A percentile compares a stretch with the other conserved stretches of the same genome.
Conservation (phyloP, 164 flowering plant genomes). For the Cinnamomum chago region DNA sequence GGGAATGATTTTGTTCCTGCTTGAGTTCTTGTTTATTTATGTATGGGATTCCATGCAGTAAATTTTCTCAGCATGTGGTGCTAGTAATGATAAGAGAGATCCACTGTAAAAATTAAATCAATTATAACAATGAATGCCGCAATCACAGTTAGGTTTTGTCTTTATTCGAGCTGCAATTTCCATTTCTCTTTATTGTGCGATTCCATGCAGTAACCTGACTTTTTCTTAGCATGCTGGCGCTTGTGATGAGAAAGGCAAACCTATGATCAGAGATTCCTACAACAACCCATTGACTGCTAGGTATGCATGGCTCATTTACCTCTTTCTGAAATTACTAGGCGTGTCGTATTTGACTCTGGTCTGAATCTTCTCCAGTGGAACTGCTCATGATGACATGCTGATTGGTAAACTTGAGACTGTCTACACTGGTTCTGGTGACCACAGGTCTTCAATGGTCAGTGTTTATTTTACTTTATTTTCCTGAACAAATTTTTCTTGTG, state of each 20-base stretch:
- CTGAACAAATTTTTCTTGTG: background rate
- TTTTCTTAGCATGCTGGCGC: slow-evolving; percentile 82
- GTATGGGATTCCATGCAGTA: background rate
- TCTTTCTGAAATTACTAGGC: background rate
- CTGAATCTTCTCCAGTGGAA: slow-evolving; percentile 54
- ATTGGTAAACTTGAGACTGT: slow-evolving; percentile 81
- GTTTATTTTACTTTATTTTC: background rate
- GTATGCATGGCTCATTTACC: slow-evolving; percentile 28
- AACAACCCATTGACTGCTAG: slow-evolving; percentile 95
- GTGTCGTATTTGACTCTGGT: background rate
- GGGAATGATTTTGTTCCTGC: background rate
- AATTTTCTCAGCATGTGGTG: background rate
- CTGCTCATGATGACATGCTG: slow-evolving; percentile 69
- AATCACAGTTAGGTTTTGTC: background rate
- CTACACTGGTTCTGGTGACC: slow-evolving; percentile 88
- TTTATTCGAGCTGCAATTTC: background rate
- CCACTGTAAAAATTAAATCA: background rate
- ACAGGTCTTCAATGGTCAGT: slow-evolving; percentile 89
- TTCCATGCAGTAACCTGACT: background rate
- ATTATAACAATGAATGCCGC: no score
- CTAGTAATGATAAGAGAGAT: background rate
- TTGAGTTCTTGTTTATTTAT: background rate
- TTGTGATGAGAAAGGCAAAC: slow-evolving; percentile 77
- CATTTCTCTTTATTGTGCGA: background rate
- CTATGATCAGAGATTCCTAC: slow-evolving; percentile 71